Evolutionary conservation across 2,329 filamentous ascomycete genomes (phyloP), one percentile per base, ranked within the genome.

Genomic region (Colletotrichum agaves): DNA sequence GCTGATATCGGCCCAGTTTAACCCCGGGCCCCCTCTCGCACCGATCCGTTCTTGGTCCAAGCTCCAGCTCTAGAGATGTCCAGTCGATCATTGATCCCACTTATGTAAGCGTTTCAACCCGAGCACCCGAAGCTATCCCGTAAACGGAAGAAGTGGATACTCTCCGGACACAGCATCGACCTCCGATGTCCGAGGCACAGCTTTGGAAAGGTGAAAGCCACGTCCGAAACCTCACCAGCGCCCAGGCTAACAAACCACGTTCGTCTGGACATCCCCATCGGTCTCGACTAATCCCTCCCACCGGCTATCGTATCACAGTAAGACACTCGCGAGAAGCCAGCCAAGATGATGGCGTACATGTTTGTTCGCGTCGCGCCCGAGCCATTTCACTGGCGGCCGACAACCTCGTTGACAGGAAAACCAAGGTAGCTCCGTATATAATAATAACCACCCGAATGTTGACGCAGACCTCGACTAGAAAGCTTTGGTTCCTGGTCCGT

Each of bases 231-330:
- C 21, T 33, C 47, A 59, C 13, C 12, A 31, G 12, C 33, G 21
- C 31, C 43, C 49, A 15, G 13, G 31, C 46, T 23, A 62, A 61
- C 44, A 23, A 46, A 12, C 17, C 10, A 67, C n/a, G 41, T 37
- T 62, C 43, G 21, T 61, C 41, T 69, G 66, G 66, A 69, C 66
- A 69, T 69, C 66, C 66, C 66, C 66, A 69, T 53, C 66, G 66
- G 66, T 44, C 61, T 60, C 35, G n/a, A 46, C 35, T 5, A 37
- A 31, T 37, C 23, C 15, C 10, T 17, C 21, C 19, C 27, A 11
- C 23, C 12, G 27, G 27, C 2, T 27, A 27, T 27, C 27, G 27
- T 27, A 27, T 27, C 27, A 27, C 13, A 13, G 43, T 47, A 52
- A 64, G 64, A 59, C 64, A 59, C 27, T 33, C 27, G n/a, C 27